These are phyloP conservation scores for Solioccasus polychromus DNA, from an alignment of 768 basidiomycete genomes.

Conservation along the genomic window DNA sequence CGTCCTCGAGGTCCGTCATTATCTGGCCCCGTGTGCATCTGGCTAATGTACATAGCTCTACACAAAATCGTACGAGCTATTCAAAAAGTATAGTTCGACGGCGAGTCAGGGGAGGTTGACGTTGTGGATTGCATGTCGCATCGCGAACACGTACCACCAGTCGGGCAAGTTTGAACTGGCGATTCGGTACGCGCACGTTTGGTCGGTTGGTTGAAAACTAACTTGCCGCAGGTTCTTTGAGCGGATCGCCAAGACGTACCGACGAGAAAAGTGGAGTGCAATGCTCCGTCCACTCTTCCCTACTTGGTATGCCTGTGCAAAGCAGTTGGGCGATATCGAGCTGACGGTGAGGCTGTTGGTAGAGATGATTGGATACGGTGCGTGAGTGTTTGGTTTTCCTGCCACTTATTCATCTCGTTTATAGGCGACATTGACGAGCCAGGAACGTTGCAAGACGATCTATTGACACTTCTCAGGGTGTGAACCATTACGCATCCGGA, in stretches of 20 bases:
- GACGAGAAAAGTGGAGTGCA: conserved; percentile 76
- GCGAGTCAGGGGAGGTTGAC: conserved; percentile 74
- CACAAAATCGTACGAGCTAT: conserved; percentile 90
- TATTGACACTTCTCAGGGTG: conserved; percentile 73
- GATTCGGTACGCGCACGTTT: conserved; percentile 52
- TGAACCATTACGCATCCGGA: conserved; percentile 4
- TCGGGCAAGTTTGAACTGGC: conserved; percentile 86
- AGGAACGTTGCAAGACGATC: conserved; percentile 59
- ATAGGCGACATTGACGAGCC: conserved; percentile 44
- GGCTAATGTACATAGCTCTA: conserved; percentile 58
- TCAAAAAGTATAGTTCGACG: conserved; percentile 69
- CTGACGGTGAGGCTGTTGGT: conserved; percentile 71
- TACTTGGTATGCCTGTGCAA: conserved; percentile 83
- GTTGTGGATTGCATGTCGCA: conserved; percentile 87
- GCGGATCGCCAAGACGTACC: conserved; percentile 84
- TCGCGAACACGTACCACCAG: conserved; percentile 82
- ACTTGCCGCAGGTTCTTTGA: conserved; percentile 73
- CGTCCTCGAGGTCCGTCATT: conserved; percentile 65
- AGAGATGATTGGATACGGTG: conserved; percentile 82
- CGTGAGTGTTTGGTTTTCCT: conserved; percentile 10
- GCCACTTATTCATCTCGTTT: conserved; percentile 16
- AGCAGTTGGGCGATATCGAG: conserved; percentile 73
- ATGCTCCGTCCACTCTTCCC: conserved; percentile 73
- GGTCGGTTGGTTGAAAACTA: background rate
- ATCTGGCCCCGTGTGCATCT: background rate